Conservation (phyloP, 345 rosid species). For the Tarenaya hassleriana region DNA sequence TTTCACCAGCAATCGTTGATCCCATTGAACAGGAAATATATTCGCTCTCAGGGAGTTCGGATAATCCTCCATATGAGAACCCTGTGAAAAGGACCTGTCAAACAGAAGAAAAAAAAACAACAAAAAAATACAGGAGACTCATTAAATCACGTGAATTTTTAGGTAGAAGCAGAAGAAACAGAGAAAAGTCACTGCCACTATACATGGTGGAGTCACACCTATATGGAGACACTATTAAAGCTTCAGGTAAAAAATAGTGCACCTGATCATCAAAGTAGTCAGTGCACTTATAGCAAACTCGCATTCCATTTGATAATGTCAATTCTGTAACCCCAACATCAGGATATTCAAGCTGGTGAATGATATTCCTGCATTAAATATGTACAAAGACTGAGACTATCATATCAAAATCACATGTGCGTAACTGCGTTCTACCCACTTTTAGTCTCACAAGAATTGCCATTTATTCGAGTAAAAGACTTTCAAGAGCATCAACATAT, state of each 20-base stretch:
- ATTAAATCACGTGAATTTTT: slow-evolving; percentile 13
- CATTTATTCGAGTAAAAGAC: no score
- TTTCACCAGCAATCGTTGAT: slow-evolving; percentile 83
- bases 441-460: no score
- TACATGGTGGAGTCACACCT: no score
- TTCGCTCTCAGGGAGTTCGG: slow-evolving; percentile 76
- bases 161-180: no score
- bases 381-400: slow-evolving; percentile 26
- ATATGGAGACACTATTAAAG: no score
- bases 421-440: slow-evolving; percentile 7
- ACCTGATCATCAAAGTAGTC: slow-evolving; percentile 95
- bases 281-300: slow-evolving; percentile 73
- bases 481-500: no score
- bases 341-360: slow-evolving; percentile 49
- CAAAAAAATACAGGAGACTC: no score
- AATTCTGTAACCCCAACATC: slow-evolving; percentile 78
- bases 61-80: slow-evolving; percentile 89
- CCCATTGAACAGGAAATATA: slow-evolving; percentile 85
- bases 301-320: slow-evolving; percentile 78
- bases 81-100: slow-evolving; percentile 82
- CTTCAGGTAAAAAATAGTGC: slow-evolving; percentile 18
- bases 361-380: slow-evolving; percentile 43
- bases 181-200: slow-evolving; percentile 6
- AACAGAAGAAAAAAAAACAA: slow-evolving; percentile 13
- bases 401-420: background rate